phyloP scores from a whole-genome alignment of 768 basidiomycete species.

The Mrakia hoshinonis region DNA sequence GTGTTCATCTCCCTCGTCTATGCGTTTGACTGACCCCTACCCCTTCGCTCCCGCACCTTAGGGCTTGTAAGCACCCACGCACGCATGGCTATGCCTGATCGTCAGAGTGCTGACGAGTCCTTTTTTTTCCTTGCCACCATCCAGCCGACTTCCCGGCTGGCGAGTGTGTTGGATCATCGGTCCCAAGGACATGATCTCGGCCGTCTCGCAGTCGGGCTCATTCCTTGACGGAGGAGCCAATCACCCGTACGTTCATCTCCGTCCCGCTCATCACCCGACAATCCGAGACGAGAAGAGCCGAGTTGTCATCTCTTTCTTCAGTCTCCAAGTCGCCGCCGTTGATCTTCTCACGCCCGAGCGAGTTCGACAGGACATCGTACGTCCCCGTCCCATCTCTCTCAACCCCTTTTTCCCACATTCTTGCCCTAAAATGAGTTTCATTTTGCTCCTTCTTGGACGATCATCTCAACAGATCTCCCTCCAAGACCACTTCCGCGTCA shows the following conservation, averaged over 20 bases:
- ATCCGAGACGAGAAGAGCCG: too few species aligned
- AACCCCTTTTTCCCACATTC: not conserved
- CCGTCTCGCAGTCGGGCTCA: conserved; percentile 85
- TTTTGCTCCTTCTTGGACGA: not conserved
- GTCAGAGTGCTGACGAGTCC: too few species aligned
- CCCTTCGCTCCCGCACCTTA: not conserved
- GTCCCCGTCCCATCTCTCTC: not conserved
- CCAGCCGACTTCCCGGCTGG: conserved; percentile 69
- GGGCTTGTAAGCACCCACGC: conserved; percentile 44
- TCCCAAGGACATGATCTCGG: conserved; percentile 76
- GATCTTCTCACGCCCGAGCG: conserved; percentile 65
- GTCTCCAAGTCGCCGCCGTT: conserved; percentile 79
- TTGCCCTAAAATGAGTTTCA: not conserved
- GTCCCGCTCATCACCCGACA: too few species aligned
- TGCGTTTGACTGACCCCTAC: not conserved
- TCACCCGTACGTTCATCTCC: conserved; percentile 58
- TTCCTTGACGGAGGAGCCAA: conserved; percentile 93
- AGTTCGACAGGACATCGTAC: conserved; percentile 61
- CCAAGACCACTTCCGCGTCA: conserved; percentile 57
- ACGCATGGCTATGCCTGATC: too few species aligned
- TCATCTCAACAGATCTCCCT: conserved; percentile 53
- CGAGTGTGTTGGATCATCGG: conserved; percentile 82
- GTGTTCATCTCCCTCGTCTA: not conserved
- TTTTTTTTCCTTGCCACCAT: conserved; percentile 33
- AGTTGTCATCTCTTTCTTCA: conserved; percentile 35